Percentiles rank a stretch among this genome's conserved stretches.
Evolutionary conservation across 768 basidiomycete species (phyloP).

Genomic region (Leccinum variicolor): DNA sequence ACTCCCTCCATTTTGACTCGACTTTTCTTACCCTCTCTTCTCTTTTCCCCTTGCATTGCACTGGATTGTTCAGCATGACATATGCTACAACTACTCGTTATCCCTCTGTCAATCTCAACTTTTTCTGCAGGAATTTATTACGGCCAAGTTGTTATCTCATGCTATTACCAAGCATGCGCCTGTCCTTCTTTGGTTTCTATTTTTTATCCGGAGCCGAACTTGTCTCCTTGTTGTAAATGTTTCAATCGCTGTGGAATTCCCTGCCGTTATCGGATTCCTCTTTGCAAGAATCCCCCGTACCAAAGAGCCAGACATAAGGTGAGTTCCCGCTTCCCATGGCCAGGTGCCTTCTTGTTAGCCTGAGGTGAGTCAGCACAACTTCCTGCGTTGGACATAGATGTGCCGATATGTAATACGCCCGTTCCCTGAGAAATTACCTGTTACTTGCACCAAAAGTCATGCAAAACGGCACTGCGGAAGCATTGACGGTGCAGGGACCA

Average conservation of each 20-base stretch:
- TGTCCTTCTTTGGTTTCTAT: slow-evolving; percentile 12
- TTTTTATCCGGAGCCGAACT: slow-evolving; percentile 4
- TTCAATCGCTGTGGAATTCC: slow-evolving; percentile 1
- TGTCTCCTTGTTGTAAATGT: slow-evolving; percentile 9
- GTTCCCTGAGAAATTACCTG: neutral
- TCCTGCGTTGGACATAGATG: neutral
- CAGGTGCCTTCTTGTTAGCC: neutral
- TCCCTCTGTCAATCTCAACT: slow-evolving; percentile 1
- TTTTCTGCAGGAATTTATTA: slow-evolving; percentile 19
- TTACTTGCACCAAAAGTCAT: neutral
- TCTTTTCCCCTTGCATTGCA: slow-evolving; percentile 1
- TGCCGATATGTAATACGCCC: neutral
- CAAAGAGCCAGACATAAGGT: slow-evolving; percentile 6
- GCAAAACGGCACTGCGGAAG: neutral
- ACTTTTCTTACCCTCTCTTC: neutral
- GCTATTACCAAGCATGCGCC: slow-evolving; percentile 12
- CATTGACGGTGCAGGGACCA: neutral
- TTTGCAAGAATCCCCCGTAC: neutral
- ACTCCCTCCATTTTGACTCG: neutral
- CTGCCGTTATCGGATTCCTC: neutral
- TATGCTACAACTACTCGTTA: slow-evolving; percentile 11
- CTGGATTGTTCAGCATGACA: slow-evolving; percentile 16
- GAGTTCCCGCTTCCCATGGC: slow-evolving; percentile 1
- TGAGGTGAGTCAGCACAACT: slow-evolving; percentile 14
- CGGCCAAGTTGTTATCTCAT: slow-evolving; percentile 10